Evolutionary conservation across 163 green algal species (phyloP), one percentile per base, ranked within the genome.

Genomic region (Chloroidium sp.): DNA sequence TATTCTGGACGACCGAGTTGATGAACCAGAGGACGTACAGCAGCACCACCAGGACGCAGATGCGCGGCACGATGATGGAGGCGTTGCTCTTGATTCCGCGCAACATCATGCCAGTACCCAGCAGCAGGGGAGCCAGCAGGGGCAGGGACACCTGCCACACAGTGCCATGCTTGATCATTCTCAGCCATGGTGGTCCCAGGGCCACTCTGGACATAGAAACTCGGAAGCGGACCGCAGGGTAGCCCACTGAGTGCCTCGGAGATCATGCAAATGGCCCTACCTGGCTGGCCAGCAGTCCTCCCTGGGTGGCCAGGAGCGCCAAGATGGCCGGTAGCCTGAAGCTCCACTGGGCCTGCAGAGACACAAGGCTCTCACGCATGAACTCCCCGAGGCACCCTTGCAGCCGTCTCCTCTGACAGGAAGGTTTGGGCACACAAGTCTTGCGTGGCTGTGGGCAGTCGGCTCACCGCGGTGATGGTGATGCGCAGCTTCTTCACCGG

Each of bases 71-170:
- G 62, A 95, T 74, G 77, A 90, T 88, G 69, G 68, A 84, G 57
- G 91, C 91, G 78, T 95, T 95, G 74, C 84, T 79, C 76, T 85
- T 87, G 83, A 95, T 91, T 83, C 64, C 86, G 75, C 90, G 87
- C 82, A 94, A 80, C 81, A 93, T 84, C 85, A 94, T 94, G 85
- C 90, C 90, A 0, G 89, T 90, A 62, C 91, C 91, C 79, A 95
- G 85, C 83, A 95, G 84, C 84, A 94, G 83, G 61, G 91, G 91
- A 2, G 91, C 89, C 79, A 95, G 83, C 91, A 94, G 92, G 4
- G 91, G 88, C 76, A 94, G 84, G 61, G 86, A 91, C 62, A 95
- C 84, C 80, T 89, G 80, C 76, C 36, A 36, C 36, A 36, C 36
- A 36, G 36, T 36, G 36, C 36, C 36, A 36, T 59, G 36, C 14